phyloP scores from a whole-genome alignment of 805 yeast genomes.

The Candida germanica region DNA sequence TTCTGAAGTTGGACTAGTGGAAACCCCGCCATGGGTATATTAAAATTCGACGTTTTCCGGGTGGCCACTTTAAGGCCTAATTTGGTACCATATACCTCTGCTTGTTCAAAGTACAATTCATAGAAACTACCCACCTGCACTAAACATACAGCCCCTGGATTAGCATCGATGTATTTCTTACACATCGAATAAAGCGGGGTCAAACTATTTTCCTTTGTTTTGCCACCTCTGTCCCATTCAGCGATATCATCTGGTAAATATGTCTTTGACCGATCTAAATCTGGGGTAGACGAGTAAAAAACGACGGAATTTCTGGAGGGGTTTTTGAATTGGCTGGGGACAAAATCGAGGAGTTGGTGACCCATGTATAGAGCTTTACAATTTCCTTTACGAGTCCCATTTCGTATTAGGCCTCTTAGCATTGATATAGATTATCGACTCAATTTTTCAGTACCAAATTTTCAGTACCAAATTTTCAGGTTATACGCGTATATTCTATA shows the following conservation, averaged over 20 bases:
- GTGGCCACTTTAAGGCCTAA: slow-evolving; percentile 71
- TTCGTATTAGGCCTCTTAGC: too few relatives aligned
- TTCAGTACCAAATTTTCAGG: too few relatives aligned
- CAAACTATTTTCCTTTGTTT: slow-evolving; percentile 25
- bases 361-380: neutral
- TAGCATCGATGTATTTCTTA: slow-evolving; percentile 28
- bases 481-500: too few relatives aligned
- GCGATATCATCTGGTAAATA: too few relatives aligned
- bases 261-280: neutral
- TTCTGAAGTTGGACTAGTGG: slow-evolving; percentile 71
- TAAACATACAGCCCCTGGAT: slow-evolving; percentile 39
- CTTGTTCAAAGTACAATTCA: slow-evolving; percentile 87
- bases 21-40: slow-evolving; percentile 86
- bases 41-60: slow-evolving; percentile 39
- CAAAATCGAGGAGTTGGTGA: too few relatives aligned
- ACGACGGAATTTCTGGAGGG: too few relatives aligned
- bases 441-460: too few relatives aligned
- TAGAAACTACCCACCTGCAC: slow-evolving; percentile 87
- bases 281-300: too few relatives aligned
- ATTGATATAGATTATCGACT: too few relatives aligned
- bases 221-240: slow-evolving; percentile 43
- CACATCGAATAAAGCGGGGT: slow-evolving; percentile 36
- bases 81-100: slow-evolving; percentile 64
- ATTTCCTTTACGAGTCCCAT: too few relatives aligned
- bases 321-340: too few relatives aligned